phyloP scores from a whole-genome alignment of 805 yeast species.

The Candida dajiaensis region DNA sequence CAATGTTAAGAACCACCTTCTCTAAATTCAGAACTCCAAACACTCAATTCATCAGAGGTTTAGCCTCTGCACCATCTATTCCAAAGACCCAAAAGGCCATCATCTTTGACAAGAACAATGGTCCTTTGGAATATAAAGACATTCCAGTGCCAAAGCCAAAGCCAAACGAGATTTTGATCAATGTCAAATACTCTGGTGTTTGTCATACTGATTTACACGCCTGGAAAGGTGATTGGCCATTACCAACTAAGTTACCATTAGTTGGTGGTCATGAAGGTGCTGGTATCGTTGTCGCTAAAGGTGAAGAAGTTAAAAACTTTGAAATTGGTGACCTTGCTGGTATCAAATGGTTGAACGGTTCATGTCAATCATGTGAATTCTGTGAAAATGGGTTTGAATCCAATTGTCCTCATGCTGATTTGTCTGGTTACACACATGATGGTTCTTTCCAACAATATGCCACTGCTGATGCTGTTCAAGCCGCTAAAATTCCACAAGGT shows the following conservation, averaged over 20 bases:
- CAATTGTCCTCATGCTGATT: conserved; percentile 60
- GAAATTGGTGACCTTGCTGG: conserved; percentile 58
- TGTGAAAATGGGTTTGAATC: conserved; percentile 49
- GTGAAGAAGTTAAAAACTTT: conserved; percentile 50
- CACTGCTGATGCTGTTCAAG: conserved; percentile 82
- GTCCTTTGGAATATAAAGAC: conserved; percentile 43
- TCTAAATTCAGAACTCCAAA: not conserved
- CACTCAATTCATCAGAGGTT: conserved; percentile 10
- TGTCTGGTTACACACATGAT: conserved; percentile 83
- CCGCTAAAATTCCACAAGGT: conserved; percentile 69
- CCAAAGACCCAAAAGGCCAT: conserved; percentile 49
- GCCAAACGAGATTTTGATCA: conserved; percentile 49
- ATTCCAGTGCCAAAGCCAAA: conserved; percentile 53
- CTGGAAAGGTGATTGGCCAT: conserved; percentile 66
- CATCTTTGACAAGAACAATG: conserved; percentile 44
- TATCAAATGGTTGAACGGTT: conserved; percentile 57
- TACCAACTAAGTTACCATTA: conserved; percentile 48
- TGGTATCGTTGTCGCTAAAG: conserved; percentile 55
- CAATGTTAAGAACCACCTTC: conserved; percentile 1
- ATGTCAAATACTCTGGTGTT: conserved; percentile 59
- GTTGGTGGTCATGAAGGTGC: conserved; percentile 71
- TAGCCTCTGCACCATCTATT: conserved; percentile 23
- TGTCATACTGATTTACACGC: conserved; percentile 65
- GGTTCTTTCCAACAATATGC: conserved; percentile 90
- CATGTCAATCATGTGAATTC: conserved; percentile 55